Percentiles rank a stretch among this genome's conserved stretches.
phyloP scores from a whole-genome alignment of 768 basidiomycete species.

The Cyathus striatus region DNA sequence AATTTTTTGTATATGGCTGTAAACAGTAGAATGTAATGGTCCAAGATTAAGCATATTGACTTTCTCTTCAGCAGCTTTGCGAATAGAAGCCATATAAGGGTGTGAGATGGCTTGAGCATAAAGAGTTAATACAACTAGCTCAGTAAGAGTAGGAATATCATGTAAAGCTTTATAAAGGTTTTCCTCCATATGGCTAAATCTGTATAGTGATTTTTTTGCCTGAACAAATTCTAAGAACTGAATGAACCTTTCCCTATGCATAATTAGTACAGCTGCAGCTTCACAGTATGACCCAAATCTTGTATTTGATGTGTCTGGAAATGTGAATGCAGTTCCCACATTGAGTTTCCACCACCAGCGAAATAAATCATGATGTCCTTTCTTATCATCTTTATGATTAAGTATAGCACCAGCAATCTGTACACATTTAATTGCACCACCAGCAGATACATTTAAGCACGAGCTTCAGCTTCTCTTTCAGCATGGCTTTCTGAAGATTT shows the following conservation, averaged over 20 bases:
- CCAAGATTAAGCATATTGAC: conserved; percentile 20
- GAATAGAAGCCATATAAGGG: conserved; percentile 21
- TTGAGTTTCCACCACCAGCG: conserved; percentile 6
- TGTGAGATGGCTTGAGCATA: conserved; percentile 15
- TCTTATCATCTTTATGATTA: conserved; percentile 9
- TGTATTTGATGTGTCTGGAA: conserved; percentile 30
- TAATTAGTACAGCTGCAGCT: conserved; percentile 17
- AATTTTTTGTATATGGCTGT: conserved; percentile 6
- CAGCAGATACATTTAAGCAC: not conserved
- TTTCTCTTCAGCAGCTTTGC: conserved; percentile 2
- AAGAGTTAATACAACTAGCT: conserved; percentile 18
- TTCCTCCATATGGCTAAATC: conserved; percentile 28
- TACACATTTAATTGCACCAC: conserved; percentile 6
- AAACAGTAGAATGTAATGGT: conserved; percentile 14
- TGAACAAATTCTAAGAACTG: conserved; percentile 20
- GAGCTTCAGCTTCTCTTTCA: not conserved
- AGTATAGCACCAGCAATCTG: conserved; percentile 9
- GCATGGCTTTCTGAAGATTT: conserved; percentile 6
- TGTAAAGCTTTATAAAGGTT: conserved; percentile 20
- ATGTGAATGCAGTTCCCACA: conserved; percentile 16
- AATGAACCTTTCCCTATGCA: conserved; percentile 13
- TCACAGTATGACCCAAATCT: conserved; percentile 25
- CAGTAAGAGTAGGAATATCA: conserved; percentile 18
- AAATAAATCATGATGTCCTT: conserved; percentile 5
- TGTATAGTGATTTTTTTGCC: conserved; percentile 19